Evolutionary conservation across 1,284 basidiomycete genomes (phyloP), one percentile per base, ranked within the genome.

Genomic region (Ganoderma leucocontextum): DNA sequence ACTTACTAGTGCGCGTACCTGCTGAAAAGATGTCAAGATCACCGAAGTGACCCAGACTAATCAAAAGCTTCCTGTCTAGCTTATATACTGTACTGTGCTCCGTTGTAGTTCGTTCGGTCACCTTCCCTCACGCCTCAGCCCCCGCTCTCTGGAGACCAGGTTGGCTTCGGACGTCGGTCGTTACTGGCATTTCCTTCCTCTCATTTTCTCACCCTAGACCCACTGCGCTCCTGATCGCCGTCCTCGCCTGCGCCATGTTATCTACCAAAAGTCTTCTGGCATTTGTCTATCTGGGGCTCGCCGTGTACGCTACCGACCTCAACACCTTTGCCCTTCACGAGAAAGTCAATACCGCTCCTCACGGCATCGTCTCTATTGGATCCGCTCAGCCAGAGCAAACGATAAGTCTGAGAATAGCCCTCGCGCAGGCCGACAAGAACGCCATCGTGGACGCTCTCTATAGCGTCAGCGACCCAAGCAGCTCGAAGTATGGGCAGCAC

Each of bases 371-470:
- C 17, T n/a, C 60, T 19, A 53, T 68, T 13, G 73, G 73, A 13
- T 47, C 73, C 15, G 76, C 76, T 0, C 64, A 74, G 2, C 62
- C 65, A 0, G 64, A 73, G 35, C 17, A 64, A 6, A 65, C 42
- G 2, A 63, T 79, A 44, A 71, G 67, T 22, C 60, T 78, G 53
- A 76, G 75, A 29, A 68, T 78, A 57, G 76, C 72, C 15, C 77
- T 79, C 35, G 69, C 72, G 25, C 75, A 75, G 39, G 70, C 52
- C 49, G 53, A 80, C 67, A 72, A 74, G 36, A 66, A 68, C 22
- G 79, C 79, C 4, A 75, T 81, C 29, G 75, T 80, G 68, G 70
- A 75, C 35, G 75, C 71, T 29, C 73, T 80, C 17, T 67, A 65
- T n/a, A 49, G 47, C 22, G 69, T 67, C 35, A 67, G 66, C 63